A percentile compares a stretch with the other conserved stretches of the same genome.
phyloP scores from a whole-genome alignment of 306 rosid genomes.

The Oxytropis ochrocephala region DNA sequence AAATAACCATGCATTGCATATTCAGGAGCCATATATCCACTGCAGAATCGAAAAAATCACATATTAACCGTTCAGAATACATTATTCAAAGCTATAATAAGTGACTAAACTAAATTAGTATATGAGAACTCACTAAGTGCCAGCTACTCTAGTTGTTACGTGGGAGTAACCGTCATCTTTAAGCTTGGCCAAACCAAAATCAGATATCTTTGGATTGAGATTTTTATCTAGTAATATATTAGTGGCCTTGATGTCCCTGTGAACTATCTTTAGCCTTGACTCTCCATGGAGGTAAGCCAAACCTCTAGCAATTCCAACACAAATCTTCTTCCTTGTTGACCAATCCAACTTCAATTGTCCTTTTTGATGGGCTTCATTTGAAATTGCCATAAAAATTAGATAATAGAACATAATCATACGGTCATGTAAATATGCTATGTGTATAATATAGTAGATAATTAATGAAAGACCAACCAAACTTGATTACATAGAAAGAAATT shows the following conservation, averaged over 20 bases:
- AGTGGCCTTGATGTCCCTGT: no score
- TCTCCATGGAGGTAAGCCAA: no score
- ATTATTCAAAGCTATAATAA: no score
- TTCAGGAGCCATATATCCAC: no score
- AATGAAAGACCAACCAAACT: not conserved
- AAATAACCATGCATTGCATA: no score
- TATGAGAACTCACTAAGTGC: conserved; percentile 24
- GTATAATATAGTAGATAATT: not conserved
- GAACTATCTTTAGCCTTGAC: no score
- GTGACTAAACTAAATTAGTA: no score
- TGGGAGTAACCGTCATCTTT: conserved; percentile 29
- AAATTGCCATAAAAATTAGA: not conserved
- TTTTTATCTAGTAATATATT: no score
- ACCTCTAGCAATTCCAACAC: conserved; percentile 50
- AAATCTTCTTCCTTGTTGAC: conserved; percentile 47
- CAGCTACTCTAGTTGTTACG: conserved; percentile 46
- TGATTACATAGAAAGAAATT: not conserved
- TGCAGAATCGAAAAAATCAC: no score
- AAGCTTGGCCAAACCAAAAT: conserved; percentile 58
- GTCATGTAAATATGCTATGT: not conserved
- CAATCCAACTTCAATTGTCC: conserved; percentile 23
- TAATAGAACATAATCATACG: not conserved
- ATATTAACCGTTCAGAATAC: no score
- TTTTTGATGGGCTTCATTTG: conserved; percentile 10
- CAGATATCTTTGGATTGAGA: conserved; percentile 43